Evolutionary conservation across 2,329 filamentous ascomycete species (phyloP).

Genomic region (Graphium sp.): DNA sequence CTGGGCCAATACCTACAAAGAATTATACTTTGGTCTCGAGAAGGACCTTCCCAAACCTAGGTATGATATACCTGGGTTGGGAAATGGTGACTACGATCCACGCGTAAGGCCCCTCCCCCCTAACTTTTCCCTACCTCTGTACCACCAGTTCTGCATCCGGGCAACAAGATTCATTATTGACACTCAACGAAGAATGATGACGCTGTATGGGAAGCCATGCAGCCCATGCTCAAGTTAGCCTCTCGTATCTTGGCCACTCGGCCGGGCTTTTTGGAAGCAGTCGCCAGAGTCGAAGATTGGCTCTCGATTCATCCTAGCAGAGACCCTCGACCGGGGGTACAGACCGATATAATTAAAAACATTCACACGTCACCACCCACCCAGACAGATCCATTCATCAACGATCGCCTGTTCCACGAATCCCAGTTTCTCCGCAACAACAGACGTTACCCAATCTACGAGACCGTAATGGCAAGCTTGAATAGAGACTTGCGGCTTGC

Average conservation of each 20-base stretch:
- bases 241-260: constrained; percentile 8
- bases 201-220: constrained; percentile 12
- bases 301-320: constrained; percentile 5
- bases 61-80: no score
- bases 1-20: constrained; percentile 2
- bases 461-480: not conserved
- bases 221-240: constrained; percentile 12
- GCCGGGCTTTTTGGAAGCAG: constrained; percentile 8
- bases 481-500: not conserved
- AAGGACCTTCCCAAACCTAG: no score
- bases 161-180: not conserved
- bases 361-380: not conserved
- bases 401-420: not conserved
- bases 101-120: constrained; percentile 7
- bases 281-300: constrained; percentile 11
- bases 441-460: not conserved
- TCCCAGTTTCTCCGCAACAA: not conserved
- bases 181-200: constrained; percentile 7
- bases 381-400: not conserved
- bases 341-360: no score
- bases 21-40: constrained; percentile 3
- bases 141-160: no score
- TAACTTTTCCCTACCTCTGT: not conserved
- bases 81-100: constrained; percentile 10
- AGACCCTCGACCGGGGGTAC: constrained; percentile 5